Conservation (phyloP, 73 alveolate species). For the Strombidium stylifer region DNA sequence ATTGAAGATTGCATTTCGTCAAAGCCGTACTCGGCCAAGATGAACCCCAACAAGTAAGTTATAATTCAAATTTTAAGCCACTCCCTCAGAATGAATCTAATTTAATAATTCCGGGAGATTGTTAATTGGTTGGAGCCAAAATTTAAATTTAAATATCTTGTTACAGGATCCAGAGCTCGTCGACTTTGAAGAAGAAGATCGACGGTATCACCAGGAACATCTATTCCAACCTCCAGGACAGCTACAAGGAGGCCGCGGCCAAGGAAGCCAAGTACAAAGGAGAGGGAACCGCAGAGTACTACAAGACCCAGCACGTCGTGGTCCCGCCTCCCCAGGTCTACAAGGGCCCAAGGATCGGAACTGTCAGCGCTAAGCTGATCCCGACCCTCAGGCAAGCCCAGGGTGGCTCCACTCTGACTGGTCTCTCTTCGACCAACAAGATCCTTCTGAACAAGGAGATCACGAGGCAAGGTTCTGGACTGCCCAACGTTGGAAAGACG, state of each 20-base stretch:
- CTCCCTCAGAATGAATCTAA: too few relatives aligned
- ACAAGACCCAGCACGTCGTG: neutral
- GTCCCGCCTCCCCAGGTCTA: neutral
- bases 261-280: conserved; percentile 18
- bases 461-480: too few relatives aligned
- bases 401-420: too few relatives aligned
- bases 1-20: conserved; percentile 33
- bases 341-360: neutral
- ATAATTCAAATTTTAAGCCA: too few relatives aligned
- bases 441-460: too few relatives aligned
- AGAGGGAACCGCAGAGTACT: conserved; percentile 33
- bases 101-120: too few relatives aligned
- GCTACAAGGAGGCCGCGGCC: conserved; percentile 27
- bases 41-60: conserved; percentile 43
- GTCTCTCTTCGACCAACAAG: too few relatives aligned
- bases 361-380: neutral
- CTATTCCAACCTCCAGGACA: conserved; percentile 4
- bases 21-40: conserved; percentile 46
- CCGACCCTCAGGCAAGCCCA: conserved; percentile 1
- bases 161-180: conserved; percentile 13
- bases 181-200: conserved; percentile 36
- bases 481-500: too few relatives aligned
- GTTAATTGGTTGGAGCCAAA: too few relatives aligned
- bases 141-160: neutral
- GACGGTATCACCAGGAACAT: conserved; percentile 15